Conservation (phyloP, 495 filamentous ascomycete genomes). For the Diplogelasinospora grovesii region DNA sequence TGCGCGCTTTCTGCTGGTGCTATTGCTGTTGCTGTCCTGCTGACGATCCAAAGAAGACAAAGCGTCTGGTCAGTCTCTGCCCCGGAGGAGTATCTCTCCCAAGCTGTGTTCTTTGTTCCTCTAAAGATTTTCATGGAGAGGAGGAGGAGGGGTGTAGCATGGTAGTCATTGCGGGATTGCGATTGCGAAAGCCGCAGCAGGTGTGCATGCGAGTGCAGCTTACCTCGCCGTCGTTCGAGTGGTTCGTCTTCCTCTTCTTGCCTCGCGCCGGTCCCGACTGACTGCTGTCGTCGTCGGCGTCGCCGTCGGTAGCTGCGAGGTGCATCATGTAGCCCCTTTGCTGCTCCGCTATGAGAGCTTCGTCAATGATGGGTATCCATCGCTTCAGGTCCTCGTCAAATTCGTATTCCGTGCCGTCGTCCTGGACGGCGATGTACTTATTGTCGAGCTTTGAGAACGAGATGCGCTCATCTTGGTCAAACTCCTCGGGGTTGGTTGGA, state of each 20-base stretch:
- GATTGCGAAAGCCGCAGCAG: constrained; percentile 11
- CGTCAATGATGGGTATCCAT: constrained; percentile 79
- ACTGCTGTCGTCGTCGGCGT: constrained; percentile 17
- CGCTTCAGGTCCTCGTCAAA: constrained; percentile 64
- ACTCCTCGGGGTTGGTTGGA: constrained; percentile 65
- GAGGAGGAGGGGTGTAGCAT: neutral
- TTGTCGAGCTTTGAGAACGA: constrained; percentile 75
- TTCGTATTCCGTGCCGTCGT: constrained; percentile 79
- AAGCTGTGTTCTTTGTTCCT: constrained; percentile 3
- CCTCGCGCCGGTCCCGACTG: constrained; percentile 25
- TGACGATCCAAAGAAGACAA: constrained; percentile 16
- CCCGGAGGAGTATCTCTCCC: constrained; percentile 11
- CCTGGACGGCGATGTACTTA: constrained; percentile 77
- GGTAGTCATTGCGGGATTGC: constrained; percentile 2
- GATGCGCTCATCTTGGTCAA: constrained; percentile 76
- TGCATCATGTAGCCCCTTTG: constrained; percentile 56
- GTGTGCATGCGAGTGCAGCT: constrained; percentile 29
- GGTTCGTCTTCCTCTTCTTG: constrained; percentile 68
- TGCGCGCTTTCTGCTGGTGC: constrained; percentile 16
- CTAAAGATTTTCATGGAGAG: neutral
- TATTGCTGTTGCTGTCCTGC: constrained; percentile 19
- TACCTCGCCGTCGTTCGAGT: constrained; percentile 55
- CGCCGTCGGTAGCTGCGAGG: constrained; percentile 57
- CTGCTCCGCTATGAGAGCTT: constrained; percentile 72
- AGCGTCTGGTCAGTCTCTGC: constrained; percentile 24